Evolutionary conservation across 2,329 filamentous ascomycete genomes (phyloP), one percentile per base, ranked within the genome.

Genomic region (Microthyrium microscopicum): DNA sequence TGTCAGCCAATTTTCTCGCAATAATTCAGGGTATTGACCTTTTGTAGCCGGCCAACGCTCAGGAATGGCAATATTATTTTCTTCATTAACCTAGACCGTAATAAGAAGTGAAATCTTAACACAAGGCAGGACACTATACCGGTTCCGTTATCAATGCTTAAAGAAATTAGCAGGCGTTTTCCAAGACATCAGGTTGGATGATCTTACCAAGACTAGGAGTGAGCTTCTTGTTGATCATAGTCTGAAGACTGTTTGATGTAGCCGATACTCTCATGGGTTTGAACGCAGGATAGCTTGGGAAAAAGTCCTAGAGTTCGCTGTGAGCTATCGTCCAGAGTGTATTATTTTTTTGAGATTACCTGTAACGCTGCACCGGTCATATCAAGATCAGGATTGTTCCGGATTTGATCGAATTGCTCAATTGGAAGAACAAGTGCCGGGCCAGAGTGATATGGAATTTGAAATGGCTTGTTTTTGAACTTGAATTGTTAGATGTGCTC

Each of bases 151-250:
- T n/a, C n/a, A n/a, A n/a, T n/a, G n/a, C n/a, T n/a, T n/a, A n/a
- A n/a, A n/a, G n/a, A n/a, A n/a, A n/a, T n/a, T n/a, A n/a, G n/a
- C n/a, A n/a, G n/a, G n/a, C n/a, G n/a, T n/a, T n/a, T n/a, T n/a
- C n/a, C n/a, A n/a, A n/a, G n/a, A n/a, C n/a, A n/a, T n/a, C n/a
- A n/a, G n/a, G n/a, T n/a, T n/a, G n/a, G n/a, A n/a, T n/a, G n/a
- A n/a, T n/a, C n/a, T n/a, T n/a, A n/a, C 11, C 28, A 9, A 30
- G 28, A 11, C 28, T 30, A 5, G 28, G 19, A 3, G 28, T 30
- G 11, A 30, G 21, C 16, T 30, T 30, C 15, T 20, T 30, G 28
- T 30, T 30, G 17, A 30, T 5, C 28, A 30, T 30, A 5, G 4
- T 29, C n/a, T 18, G 27, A 18, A 6, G 4, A 16, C 27, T 16